Evolutionary conservation across 768 basidiomycete species (phyloP).

Genomic region (Phaeotremella fagi): DNA sequence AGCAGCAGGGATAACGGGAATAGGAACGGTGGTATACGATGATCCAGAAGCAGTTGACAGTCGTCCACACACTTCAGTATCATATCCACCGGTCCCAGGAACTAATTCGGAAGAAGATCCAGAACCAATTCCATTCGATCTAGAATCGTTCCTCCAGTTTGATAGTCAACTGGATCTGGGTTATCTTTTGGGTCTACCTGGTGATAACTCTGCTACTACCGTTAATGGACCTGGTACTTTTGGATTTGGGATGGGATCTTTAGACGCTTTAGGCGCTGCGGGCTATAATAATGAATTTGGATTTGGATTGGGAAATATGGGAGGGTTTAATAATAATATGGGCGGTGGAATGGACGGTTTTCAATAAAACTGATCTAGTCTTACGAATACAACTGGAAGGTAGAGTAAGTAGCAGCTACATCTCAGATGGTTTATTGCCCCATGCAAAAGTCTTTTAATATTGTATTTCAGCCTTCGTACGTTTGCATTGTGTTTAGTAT

Average conservation of each 20-base stretch:
- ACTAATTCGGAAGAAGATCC: not conserved
- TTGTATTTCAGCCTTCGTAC: too few relatives aligned
- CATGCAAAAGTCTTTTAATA: too few relatives aligned
- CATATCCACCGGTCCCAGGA: not conserved
- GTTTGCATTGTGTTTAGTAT: too few relatives aligned
- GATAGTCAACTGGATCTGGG: constrained; percentile 27
- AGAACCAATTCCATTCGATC: constrained; percentile 16
- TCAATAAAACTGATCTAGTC: too few relatives aligned
- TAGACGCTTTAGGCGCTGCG: not conserved
- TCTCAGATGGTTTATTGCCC: too few relatives aligned
- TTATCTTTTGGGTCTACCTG: constrained; percentile 28
- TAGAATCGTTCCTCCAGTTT: constrained; percentile 22
- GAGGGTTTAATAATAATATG: too few relatives aligned
- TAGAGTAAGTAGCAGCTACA: too few relatives aligned
- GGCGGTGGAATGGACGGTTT: not conserved
- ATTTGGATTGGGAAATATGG: not conserved
- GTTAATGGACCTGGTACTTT: not conserved
- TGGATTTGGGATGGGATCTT: not conserved
- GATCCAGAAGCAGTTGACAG: not conserved
- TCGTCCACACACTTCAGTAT: constrained; percentile 3
- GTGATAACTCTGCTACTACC: constrained; percentile 12
- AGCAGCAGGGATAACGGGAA: constrained; percentile 18
- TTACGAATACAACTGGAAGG: too few relatives aligned
- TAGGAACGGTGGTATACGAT: constrained; percentile 3
- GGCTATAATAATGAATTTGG: not conserved